These are phyloP conservation scores for Marasmius tenuissimus DNA, from an alignment of 1,284 basidiomycete species.

Conservation along the genomic window DNA sequence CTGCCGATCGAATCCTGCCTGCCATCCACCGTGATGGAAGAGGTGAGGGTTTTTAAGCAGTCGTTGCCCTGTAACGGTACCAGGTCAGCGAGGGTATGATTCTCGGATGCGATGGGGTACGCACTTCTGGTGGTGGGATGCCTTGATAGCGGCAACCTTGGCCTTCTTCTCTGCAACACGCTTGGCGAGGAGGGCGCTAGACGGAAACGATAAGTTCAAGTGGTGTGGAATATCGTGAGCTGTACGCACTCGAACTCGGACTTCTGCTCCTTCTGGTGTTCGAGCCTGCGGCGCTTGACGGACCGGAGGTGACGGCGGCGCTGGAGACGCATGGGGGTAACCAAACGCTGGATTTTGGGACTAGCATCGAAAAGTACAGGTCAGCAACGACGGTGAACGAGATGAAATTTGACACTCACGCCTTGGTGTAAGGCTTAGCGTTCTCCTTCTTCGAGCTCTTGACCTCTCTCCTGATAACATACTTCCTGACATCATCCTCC, in stretches of 20 bases:
- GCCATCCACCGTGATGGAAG: background rate
- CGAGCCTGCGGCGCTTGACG: slow-evolving; percentile 87
- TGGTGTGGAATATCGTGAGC: background rate
- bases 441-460: slow-evolving; percentile 87
- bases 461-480: slow-evolving; percentile 93
- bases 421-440: slow-evolving; percentile 98
- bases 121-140: slow-evolving; percentile 65
- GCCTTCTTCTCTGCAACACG: slow-evolving; percentile 93
- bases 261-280: slow-evolving; percentile 94
- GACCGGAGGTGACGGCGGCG: slow-evolving; percentile 92
- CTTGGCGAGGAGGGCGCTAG: slow-evolving; percentile 80
- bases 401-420: slow-evolving; percentile 55
- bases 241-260: slow-evolving; percentile 79
- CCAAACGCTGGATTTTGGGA: slow-evolving; percentile 88
- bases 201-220: slow-evolving; percentile 2
- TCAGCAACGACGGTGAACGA: background rate
- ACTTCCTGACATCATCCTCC: slow-evolving; percentile 98
- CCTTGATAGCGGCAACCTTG: slow-evolving; percentile 78
- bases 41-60: slow-evolving; percentile 1
- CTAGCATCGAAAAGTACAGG: slow-evolving; percentile 32
- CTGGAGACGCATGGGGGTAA: slow-evolving; percentile 94
- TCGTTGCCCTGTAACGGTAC: slow-evolving; percentile 4
- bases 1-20: background rate
- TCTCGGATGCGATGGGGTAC: background rate
- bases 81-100: no score